A percentile compares a stretch with the other conserved stretches of the same genome.
Conservation (phyloP, 2,329 filamentous ascomycete species). For the Aureobasidium namibiae region DNA sequence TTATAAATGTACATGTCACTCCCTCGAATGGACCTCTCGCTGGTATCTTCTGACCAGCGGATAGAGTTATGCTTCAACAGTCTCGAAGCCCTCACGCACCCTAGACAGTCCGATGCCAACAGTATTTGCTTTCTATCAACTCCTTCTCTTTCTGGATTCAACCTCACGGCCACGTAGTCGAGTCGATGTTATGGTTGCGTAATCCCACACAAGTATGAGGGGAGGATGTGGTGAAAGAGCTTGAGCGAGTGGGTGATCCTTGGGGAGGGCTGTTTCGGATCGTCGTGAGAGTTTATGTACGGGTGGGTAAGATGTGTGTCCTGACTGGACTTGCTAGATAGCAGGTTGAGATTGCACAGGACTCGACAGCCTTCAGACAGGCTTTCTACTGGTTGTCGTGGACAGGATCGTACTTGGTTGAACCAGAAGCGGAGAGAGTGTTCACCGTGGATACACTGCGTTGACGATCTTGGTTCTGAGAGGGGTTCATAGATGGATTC, state of each 20-base stretch:
- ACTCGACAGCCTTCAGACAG: neutral
- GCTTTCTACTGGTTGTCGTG: neutral
- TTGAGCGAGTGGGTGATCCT: too few relatives aligned
- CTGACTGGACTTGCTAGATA: neutral
- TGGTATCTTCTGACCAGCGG: neutral
- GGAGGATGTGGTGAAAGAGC: neutral
- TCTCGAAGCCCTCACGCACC: neutral
- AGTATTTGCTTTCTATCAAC: neutral
- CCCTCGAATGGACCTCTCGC: neutral
- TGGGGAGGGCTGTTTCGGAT: too few relatives aligned
- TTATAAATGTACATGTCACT: too few relatives aligned
- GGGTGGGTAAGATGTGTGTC: neutral
- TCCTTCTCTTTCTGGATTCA: neutral
- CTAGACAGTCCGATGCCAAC: neutral
- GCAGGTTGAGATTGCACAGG: neutral
- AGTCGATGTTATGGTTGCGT: neutral
- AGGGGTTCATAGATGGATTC: neutral
- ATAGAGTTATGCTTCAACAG: neutral
- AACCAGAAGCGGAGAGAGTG: neutral
- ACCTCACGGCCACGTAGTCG: too few relatives aligned
- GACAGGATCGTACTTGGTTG: neutral
- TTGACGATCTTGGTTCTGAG: neutral
- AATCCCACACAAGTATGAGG: neutral
- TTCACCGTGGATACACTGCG: neutral
- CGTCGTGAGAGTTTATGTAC: neutral